Base-by-base conservation (phyloP, 306 rosid species). In the Glycine tomentella region DNA sequence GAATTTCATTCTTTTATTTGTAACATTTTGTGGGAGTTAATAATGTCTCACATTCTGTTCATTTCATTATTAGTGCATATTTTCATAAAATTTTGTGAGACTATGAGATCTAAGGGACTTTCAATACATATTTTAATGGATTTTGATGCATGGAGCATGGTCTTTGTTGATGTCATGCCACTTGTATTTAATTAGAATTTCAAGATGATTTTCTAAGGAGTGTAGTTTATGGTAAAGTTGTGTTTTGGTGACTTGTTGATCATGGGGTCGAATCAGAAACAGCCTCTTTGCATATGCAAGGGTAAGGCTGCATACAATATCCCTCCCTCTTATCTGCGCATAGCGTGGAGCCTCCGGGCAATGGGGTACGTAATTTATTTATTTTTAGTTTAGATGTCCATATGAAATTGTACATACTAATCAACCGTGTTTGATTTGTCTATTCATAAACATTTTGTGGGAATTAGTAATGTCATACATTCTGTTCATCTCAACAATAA, bases 71-170 rank as follows among this genome's bases (percentile, higher is more conserved):
- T 33, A 52, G 38, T 17, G 66, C 13, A 55, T 34, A 53, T 33
- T 76, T 61, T 51, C 62, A 40, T 55, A 56, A 61, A n/a, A 71
- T 36, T 34, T 4, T 25, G 36, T 69, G 78, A 17, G 46, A 50
- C 8, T 65, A 1, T 65, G 33, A n/a, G 71, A 65, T 65, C 51
- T 16, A 40, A 40, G 49, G 70, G 49, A 65, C 49, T 34, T 38
- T 48, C 33, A 57, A 20, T 8, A 17, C 31, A 57, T 57, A 57
- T 57, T 57, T 57, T 7, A 31, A 61, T 25, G 67, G 11, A 63
- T 33, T 63, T 11, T 63, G 69, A 12, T 45, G 46, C 69, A 33
- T 63, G 67, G 6, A 31, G 42, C 64, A 4, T 58, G n/a, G 65
- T 33, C 5, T 62, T 62, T 33, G 9, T 62, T 62, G 45, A 10